These are phyloP conservation scores for Carallia brachiata DNA, from an alignment of 345 rosid species.

Conservation along the genomic window DNA sequence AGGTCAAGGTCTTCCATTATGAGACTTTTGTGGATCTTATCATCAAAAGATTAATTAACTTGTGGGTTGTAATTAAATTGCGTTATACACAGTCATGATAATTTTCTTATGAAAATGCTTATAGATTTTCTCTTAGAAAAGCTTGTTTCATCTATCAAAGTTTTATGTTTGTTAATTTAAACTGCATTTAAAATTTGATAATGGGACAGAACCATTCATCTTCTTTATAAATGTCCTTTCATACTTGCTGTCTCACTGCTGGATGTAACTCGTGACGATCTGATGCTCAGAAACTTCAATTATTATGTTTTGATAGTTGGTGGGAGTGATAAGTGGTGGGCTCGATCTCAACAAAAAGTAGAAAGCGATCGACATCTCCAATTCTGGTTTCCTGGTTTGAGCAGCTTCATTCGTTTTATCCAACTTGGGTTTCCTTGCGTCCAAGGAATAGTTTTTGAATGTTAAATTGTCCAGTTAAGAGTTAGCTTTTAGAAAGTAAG, in stretches of 20 bases:
- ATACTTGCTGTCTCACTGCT: neutral
- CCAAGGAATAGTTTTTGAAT: neutral
- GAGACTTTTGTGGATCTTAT: constrained; percentile 12
- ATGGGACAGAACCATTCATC: neutral
- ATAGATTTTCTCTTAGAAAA: neutral
- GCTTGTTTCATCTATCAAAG: no score
- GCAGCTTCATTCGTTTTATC: neutral
- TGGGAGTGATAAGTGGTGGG: constrained; percentile 1
- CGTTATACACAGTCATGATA: no score
- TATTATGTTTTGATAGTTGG: neutral
- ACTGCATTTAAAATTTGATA: neutral
- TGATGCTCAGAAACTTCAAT: constrained; percentile 1
- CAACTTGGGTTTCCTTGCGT: neutral
- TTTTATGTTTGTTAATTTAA: neutral
- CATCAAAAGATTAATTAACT: constrained; percentile 1
- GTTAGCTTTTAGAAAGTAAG: neutral
- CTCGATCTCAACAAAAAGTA: neutral
- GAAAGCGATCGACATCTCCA: constrained; percentile 10
- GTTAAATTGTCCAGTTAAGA: neutral
- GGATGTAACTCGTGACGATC: neutral
- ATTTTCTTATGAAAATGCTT: neutral
- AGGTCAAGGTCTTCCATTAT: constrained; percentile 1
- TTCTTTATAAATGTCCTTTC: neutral
- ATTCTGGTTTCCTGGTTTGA: neutral
- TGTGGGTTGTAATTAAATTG: neutral